phyloP scores from a whole-genome alignment of 495 filamentous ascomycete species.

The Aspergillus sparsus region DNA sequence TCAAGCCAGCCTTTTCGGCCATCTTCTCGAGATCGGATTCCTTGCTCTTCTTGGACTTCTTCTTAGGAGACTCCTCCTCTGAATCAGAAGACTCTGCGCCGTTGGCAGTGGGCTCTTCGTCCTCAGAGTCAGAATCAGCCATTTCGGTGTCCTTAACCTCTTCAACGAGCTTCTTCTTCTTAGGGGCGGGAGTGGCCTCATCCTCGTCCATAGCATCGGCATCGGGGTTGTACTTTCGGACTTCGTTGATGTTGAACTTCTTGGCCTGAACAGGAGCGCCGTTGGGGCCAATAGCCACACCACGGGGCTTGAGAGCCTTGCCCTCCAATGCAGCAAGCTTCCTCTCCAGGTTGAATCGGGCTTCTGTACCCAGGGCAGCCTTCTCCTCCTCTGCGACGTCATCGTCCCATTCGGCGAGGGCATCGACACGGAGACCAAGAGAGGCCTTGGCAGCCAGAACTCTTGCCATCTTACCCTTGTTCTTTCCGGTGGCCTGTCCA shows the following conservation, averaged over 20 bases:
- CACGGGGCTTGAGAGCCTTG: conserved; percentile 78
- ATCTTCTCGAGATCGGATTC: conserved; percentile 56
- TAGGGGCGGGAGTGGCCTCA: conserved; percentile 52
- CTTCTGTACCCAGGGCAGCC: conserved; percentile 69
- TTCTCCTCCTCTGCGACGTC: conserved; percentile 86
- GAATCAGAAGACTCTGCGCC: conserved; percentile 51
- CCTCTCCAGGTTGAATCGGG: conserved; percentile 79
- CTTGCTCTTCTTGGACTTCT: conserved; percentile 52
- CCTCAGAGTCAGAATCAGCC: conserved; percentile 50
- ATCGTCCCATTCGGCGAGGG: conserved; percentile 78
- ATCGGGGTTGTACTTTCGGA: conserved; percentile 93
- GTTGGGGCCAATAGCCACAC: conserved; percentile 73
- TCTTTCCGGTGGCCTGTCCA: conserved; percentile 92
- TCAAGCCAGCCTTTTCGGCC: conserved; percentile 63
- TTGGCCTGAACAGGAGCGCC: conserved; percentile 58
- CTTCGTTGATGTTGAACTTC: conserved; percentile 92
- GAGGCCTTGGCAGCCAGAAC: conserved; percentile 92
- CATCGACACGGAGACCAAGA: conserved; percentile 89
- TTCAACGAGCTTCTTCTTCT: conserved; percentile 56
- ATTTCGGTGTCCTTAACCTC: conserved; percentile 57
- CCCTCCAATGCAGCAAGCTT: conserved; percentile 84
- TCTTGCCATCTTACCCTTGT: conserved; percentile 99
- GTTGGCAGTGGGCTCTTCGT: conserved; percentile 41
- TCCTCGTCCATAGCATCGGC: conserved; percentile 81
- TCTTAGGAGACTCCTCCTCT: conserved; percentile 37